These are phyloP conservation scores for Pestalotiopsis sp. DNA, from an alignment of 2,329 filamentous ascomycete genomes.

Conservation along the genomic window DNA sequence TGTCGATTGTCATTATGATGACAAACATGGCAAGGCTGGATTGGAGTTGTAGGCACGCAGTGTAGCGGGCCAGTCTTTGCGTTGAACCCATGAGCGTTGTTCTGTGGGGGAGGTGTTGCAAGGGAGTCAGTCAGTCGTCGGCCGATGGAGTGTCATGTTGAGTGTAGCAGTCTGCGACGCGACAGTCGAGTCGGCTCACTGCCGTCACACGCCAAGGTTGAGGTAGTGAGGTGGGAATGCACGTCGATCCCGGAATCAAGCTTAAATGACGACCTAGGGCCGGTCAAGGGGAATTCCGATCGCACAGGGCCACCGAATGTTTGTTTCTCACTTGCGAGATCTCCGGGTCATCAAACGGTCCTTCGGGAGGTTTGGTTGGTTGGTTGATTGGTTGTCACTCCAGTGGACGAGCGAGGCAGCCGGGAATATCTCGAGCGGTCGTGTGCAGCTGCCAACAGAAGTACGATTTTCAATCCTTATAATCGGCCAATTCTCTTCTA, in stretches of 20 bases:
- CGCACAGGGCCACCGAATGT: conserved; percentile 4
- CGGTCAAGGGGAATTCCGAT: conserved; percentile 11
- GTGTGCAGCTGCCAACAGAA: too few species aligned
- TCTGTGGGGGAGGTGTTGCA: not conserved
- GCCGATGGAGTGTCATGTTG: not conserved
- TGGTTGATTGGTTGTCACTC: not conserved
- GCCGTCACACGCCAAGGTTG: not conserved
- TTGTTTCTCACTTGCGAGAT: conserved; percentile 16
- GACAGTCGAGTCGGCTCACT: not conserved
- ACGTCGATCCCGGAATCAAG: conserved; percentile 14
- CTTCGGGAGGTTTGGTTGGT: not conserved
- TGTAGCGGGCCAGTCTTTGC: too few species aligned
- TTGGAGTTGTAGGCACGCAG: not conserved
- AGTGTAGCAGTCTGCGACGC: not conserved
- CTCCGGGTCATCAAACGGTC: conserved; percentile 12
- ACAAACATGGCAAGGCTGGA: not conserved
- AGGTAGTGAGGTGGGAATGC: not conserved
- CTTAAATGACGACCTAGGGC: conserved; percentile 8
- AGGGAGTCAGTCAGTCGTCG: not conserved
- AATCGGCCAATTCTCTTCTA: too few species aligned
- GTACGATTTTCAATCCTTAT: too few species aligned
- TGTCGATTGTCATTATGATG: not conserved
- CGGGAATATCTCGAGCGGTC: too few species aligned
- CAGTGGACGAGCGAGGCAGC: too few species aligned
- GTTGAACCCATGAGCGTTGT: not conserved